A percentile compares a stretch with the other conserved stretches of the same genome.
Evolutionary conservation across 1,284 basidiomycete species (phyloP).

Genomic region (Pseudozyma pruni): DNA sequence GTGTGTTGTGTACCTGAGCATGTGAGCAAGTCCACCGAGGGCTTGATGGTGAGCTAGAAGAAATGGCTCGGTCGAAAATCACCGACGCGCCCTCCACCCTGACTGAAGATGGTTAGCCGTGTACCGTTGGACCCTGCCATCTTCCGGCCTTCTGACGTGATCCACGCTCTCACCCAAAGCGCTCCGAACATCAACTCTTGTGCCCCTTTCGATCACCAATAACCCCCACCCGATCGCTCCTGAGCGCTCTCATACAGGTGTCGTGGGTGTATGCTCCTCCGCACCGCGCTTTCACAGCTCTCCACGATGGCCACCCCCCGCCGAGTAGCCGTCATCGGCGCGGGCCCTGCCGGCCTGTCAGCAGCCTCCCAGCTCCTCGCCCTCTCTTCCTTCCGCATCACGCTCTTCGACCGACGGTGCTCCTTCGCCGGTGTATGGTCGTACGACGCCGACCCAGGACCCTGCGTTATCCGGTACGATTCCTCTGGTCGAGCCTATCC

Average conservation of each 20-base stretch:
- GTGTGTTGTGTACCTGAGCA: too few relatives aligned
- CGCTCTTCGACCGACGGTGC: conserved; percentile 52
- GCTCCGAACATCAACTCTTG: too few relatives aligned
- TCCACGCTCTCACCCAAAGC: background rate
- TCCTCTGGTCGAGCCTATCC: conserved; percentile 15
- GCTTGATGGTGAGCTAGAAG: too few relatives aligned
- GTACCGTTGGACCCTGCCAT: conserved; percentile 11
- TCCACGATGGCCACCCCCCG: background rate
- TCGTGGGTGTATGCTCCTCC: too few relatives aligned
- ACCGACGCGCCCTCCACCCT: background rate
- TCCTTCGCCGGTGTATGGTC: conserved; percentile 52
- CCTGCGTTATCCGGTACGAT: conserved; percentile 63
- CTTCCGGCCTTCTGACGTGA: conserved; percentile 12
- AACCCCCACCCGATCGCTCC: too few relatives aligned
- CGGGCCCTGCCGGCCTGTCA: conserved; percentile 69
- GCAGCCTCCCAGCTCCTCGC: conserved; percentile 68
- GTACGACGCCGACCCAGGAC: conserved; percentile 49
- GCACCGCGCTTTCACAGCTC: background rate
- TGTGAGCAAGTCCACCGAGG: too few relatives aligned
- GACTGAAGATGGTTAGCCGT: too few relatives aligned
- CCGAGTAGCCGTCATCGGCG: conserved; percentile 70
- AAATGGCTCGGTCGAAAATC: too few relatives aligned
- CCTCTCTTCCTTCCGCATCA: conserved; percentile 6
- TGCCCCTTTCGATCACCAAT: too few relatives aligned
- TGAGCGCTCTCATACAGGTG: too few relatives aligned